Conservation (phyloP, 176 grass and related monocot genomes). For the Hordeum vulgare region DNA sequence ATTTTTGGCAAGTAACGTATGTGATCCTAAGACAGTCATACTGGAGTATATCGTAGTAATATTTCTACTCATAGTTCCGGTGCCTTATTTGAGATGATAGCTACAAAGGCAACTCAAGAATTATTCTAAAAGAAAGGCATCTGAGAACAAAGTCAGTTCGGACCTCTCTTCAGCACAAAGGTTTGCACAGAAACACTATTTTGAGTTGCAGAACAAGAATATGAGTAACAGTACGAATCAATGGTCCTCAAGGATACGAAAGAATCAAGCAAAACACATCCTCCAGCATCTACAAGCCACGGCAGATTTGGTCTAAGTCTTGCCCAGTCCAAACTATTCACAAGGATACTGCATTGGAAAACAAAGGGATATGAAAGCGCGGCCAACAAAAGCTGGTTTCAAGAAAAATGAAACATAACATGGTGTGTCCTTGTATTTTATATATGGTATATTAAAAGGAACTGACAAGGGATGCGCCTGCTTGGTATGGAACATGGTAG, state of each 20-base stretch:
- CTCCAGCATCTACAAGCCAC: slow-evolving; percentile 91
- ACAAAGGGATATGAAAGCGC: background rate
- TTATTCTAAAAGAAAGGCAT: background rate
- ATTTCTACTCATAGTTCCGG: background rate
- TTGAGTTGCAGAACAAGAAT: background rate
- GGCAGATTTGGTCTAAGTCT: slow-evolving; percentile 81
- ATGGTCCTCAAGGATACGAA: slow-evolving; percentile 78
- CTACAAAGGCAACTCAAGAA: background rate
- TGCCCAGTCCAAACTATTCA: slow-evolving; percentile 85
- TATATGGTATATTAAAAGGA: background rate
- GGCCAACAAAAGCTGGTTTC: background rate
- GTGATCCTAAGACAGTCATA: background rate
- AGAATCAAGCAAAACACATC: slow-evolving; percentile 80
- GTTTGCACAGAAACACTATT: background rate
- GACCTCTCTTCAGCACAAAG: background rate
- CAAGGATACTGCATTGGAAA: slow-evolving; percentile 76
- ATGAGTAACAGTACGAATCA: background rate
- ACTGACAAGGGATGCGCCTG: background rate
- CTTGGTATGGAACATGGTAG: background rate
- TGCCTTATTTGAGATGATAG: background rate
- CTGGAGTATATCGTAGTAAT: background rate
- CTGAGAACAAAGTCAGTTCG: background rate
- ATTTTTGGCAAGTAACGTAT: background rate
- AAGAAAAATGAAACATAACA: background rate
- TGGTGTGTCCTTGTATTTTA: background rate